These are phyloP conservation scores for Ceratocystis lukuohia DNA, from an alignment of 2,329 filamentous ascomycete genomes.

Conservation along the genomic window DNA sequence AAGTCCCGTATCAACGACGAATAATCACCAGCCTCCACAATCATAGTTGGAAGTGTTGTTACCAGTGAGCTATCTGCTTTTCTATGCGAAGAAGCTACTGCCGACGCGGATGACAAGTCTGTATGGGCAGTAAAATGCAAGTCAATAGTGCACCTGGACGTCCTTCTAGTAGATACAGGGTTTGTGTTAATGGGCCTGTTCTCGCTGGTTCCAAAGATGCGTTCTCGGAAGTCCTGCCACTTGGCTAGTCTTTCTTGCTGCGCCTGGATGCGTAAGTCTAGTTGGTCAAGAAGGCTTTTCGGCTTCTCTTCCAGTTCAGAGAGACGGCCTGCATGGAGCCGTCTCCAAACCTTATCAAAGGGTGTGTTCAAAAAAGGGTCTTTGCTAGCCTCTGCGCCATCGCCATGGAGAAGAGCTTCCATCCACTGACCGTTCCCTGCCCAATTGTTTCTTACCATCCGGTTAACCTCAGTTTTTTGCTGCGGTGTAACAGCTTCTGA, in stretches of 20 bases:
- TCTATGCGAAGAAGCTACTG: slow-evolving; percentile 2
- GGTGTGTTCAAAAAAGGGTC: slow-evolving; percentile 52
- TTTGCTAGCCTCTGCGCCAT: slow-evolving; percentile 36
- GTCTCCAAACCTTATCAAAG: slow-evolving; percentile 59
- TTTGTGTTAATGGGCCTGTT: slow-evolving; percentile 22
- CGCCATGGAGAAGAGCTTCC: slow-evolving; percentile 55
- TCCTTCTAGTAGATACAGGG: slow-evolving; percentile 21
- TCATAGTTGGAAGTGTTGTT: not conserved
- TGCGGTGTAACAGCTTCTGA: slow-evolving; percentile 31
- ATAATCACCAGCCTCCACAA: slow-evolving; percentile 9
- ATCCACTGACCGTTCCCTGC: slow-evolving; percentile 63
- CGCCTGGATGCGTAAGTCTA: slow-evolving; percentile 52
- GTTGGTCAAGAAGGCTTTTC: slow-evolving; percentile 50
- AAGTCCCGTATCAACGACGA: slow-evolving; percentile 11
- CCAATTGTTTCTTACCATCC: slow-evolving; percentile 60
- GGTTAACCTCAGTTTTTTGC: slow-evolving; percentile 39
- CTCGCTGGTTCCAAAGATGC: slow-evolving; percentile 30
- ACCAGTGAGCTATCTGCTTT: not conserved
- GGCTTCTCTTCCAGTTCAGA: slow-evolving; percentile 40
- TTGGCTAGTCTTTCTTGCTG: slow-evolving; percentile 56
- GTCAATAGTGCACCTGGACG: slow-evolving; percentile 33
- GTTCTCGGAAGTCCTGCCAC: slow-evolving; percentile 57
- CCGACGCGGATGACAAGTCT: slow-evolving; percentile 19
- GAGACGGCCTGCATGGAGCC: slow-evolving; percentile 46
- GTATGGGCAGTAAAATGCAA: slow-evolving; percentile 43